Evolutionary conservation across 768 basidiomycete genomes (phyloP), one percentile per base, ranked within the genome.

Genomic region (Leccinum broughii): DNA sequence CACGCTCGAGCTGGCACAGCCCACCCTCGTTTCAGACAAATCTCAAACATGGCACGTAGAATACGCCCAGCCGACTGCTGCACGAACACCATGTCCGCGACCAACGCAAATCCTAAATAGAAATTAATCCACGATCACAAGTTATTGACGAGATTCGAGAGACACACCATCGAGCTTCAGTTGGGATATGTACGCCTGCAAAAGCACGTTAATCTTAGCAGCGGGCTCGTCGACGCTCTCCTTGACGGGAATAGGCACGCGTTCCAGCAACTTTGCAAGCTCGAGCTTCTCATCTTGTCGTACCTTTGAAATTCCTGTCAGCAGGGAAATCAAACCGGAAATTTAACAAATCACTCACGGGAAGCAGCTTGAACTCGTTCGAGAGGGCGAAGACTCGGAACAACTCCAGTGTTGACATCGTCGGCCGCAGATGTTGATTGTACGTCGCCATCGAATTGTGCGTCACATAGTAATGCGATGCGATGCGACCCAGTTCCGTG

Each of bases 1-100:
- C 93, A 93, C 7, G 92, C 89, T 66, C 93, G 88, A 0, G 96
- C 94, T 0, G 95, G 93, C 1, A 90, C 82, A 2, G 97, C 93
- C 97, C 97, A 99, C n/a, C 95, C 95, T 48, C 95, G 88, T 77
- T 96, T 97, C 60, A 98, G 77, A 72, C 95, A 98, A 58, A 98
- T 99, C 75, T 99, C 96, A 66, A 95, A 98, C 70, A 99, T 92
- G 15, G 96, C 96, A 20, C 95, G 93, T 41, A 98, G 78, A 67
- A 98, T 97, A 82, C 93, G 90, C 53, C 97, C 97, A 2, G 97
- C 97, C 8, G 95, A 97, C 68, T 99, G 97, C 60, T 95, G 93
- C 3, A 99, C 90, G 70, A 95, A 98, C 9, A 99, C 93, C 92
- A 93, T 94, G 64, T 94, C 91, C 0, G 92, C 90, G 2, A 93